Evolutionary conservation across 495 filamentous ascomycete species (phyloP), one percentile per base, ranked within the genome.

Genomic region (Tuber melanosporum): DNA sequence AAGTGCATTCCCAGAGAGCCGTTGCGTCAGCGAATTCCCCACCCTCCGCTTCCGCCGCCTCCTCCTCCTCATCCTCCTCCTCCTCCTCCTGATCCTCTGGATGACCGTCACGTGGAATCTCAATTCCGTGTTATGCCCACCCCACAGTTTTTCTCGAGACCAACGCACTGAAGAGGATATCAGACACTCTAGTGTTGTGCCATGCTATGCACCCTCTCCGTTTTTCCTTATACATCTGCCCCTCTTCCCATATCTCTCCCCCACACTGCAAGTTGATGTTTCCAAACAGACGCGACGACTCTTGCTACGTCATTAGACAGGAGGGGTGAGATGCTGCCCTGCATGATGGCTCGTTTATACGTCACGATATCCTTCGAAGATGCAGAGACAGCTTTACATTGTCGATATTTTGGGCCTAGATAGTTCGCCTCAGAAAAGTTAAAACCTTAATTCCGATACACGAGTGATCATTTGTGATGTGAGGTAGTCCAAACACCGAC

Each of bases 391-490:
- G 12, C 57, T 66, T 32, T 66, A 66, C 57, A 32, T 15, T 66
- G 26, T 66, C n/a, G n/a, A 66, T 66, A 32, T 66, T 32, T 66
- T 66, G 57, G 57, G 57, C 26, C 47, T 32, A 66, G 57, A 66
- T 66, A 66, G 57, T 66, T 66, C 57, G 57, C 26, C 57, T 66
- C 26, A 66, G 12, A 26, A 14, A 32, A 17, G 57, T 66, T 17
- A 66, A 17, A 17, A 15, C n/a, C 52, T 62, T 62, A 62, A 62
- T 26, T 47, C 45, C 52, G 76, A 66, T 7, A 73, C 71, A 52
- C 78, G 78, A 80, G 78, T 80, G 78, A 80, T 71, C 66, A 79
- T 76, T 80, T 73, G 62, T 80, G 78, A 80, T 78, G 57, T 62
- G 14, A 5, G 52, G 52, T 32, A 66, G 57, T 32, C 57, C 12